These are phyloP conservation scores for Millerozyma miso DNA, from an alignment of 805 yeast species.

Conservation along the genomic window DNA sequence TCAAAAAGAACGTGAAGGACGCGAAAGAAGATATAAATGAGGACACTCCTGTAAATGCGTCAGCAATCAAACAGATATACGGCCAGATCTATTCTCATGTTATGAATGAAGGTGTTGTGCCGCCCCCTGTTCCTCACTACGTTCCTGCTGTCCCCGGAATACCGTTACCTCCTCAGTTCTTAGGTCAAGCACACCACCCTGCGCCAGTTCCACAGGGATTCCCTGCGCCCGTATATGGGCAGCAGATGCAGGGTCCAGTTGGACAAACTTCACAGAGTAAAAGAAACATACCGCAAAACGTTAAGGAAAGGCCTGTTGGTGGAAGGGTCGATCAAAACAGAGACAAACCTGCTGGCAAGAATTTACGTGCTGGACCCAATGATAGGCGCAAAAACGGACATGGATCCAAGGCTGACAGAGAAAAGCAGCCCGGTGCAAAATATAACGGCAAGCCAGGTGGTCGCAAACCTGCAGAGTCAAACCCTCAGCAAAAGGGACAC, in stretches of 20 bases:
- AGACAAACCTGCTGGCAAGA: neutral
- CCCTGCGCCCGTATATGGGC: neutral
- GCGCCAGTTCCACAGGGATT: neutral
- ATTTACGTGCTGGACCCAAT: neutral
- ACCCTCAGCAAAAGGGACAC: neutral
- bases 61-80: conserved; percentile 38
- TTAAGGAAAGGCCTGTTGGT: neutral
- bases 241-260: neutral
- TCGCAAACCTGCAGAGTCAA: neutral
- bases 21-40: conserved; percentile 18
- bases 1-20: neutral
- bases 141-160: conserved; percentile 31
- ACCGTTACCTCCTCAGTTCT: conserved; percentile 35
- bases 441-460: neutral
- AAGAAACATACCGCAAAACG: neutral
- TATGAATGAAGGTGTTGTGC: conserved; percentile 32
- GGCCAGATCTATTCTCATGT: conserved; percentile 42
- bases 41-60: conserved; percentile 14
- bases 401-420: conserved; percentile 3
- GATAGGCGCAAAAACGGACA: conserved; percentile 1
- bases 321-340: neutral
- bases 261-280: neutral
- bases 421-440: neutral
- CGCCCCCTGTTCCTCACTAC: conserved; percentile 8
- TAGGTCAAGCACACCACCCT: conserved; percentile 17